Evolutionary conservation across 352 stramenopile species (phyloP).

Genomic region (Phytophthora quininea): DNA sequence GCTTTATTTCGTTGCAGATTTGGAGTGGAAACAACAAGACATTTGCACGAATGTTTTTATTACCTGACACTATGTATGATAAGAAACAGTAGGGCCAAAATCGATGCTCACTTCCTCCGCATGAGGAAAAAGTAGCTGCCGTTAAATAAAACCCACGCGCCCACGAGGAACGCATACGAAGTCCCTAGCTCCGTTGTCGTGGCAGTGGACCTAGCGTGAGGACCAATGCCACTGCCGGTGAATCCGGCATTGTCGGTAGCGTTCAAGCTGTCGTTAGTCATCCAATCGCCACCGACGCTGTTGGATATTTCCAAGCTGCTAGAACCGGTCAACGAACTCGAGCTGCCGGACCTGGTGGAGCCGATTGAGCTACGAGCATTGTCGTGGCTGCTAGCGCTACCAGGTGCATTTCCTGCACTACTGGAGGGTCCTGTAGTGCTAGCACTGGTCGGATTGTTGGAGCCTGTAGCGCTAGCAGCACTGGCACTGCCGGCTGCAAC

Average conservation of each 20-base stretch:
- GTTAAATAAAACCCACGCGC: constrained; percentile 54
- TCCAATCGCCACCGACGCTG: constrained; percentile 14
- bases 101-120: constrained; percentile 42
- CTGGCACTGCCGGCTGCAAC: constrained; percentile 4
- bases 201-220: constrained; percentile 33
- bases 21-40: neutral
- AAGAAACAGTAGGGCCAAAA: constrained; percentile 22
- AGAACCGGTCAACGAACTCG: neutral
- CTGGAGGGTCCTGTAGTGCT: neutral
- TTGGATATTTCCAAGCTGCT: constrained; percentile 16
- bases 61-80: constrained; percentile 28
- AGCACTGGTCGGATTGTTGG: neutral
- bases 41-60: constrained; percentile 25
- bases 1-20: constrained; percentile 24
- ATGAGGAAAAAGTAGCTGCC: constrained; percentile 56
- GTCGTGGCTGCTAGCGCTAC: no score
- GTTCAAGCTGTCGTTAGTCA: constrained; percentile 23
- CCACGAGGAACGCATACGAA: constrained; percentile 44
- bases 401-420: neutral
- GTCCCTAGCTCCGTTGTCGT: constrained; percentile 41
- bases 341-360: constrained; percentile 1
- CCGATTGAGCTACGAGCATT: neutral
- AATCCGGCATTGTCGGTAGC: constrained; percentile 28
- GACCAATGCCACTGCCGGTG: constrained; percentile 23
- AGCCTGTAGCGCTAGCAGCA: neutral